Base-by-base conservation (phyloP, 2,329 filamentous ascomycete species). In the Penicillium rolfsii region DNA sequence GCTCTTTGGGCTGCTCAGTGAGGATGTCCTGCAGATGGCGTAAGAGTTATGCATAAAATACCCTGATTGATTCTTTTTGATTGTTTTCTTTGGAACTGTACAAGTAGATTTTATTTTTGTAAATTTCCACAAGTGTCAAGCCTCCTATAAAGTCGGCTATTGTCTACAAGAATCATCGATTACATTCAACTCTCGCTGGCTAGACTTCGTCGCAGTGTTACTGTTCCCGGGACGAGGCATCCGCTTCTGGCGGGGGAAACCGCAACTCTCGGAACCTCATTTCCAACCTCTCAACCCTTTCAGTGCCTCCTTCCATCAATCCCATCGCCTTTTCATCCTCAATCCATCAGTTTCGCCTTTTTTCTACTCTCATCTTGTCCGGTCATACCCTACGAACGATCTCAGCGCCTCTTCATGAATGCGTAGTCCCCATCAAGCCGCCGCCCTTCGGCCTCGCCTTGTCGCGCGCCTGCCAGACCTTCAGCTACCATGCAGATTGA, bases 1-100 rank as follows among this genome's bases (percentile, higher is more conserved):
- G 62, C 70, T 89, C 19, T 89, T 87, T 72, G 87, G 87, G 5
- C 81, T 85, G 16, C 70, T 89, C 58, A 82, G 85, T 71, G 86
- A 89, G 70, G 85, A 89, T 67, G 81, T 83, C 64, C 74, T 89
- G 62, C 84, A 84, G 71, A 75, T 89, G 61, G 77, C 84, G 67
- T 83, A 75, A 67, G 59, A 46, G 52, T 12, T 19, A 52, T 50
- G 46, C 30, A 43, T 40, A 53, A 35, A 40, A 38, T 52, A 24
- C n/a, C 43, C 30, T 9, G 5, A 24, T 33, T 9, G 5, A 24
- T 33, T 28, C 53, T 6, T 33, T 12, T 33, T 33, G 16, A 19
- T 19, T n/a, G 26, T 28, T 28, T 8, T 8, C 4, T 40, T 19
- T 22, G 19, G 5, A 40, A n/a, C 11, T 36, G 3, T n/a, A 5